Evolutionary conservation across 805 yeast species (phyloP).

Genomic region (Millerago galiae): DNA sequence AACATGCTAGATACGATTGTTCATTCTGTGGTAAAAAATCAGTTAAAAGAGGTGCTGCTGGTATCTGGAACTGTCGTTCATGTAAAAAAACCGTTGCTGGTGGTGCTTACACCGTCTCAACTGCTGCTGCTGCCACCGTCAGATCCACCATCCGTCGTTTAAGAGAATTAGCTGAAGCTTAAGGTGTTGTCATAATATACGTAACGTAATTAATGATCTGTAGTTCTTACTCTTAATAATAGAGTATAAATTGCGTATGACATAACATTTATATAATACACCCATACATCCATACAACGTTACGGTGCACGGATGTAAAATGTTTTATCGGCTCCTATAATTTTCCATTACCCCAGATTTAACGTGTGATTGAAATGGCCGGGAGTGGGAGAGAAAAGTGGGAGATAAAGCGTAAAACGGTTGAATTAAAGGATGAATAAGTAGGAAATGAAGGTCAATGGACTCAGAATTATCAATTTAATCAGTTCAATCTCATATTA

Average conservation of each 20-base stretch:
- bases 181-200: constrained; percentile 28
- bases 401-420: too few relatives aligned
- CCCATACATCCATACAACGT: too few relatives aligned
- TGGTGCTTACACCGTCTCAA: constrained; percentile 99
- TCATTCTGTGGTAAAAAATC: constrained; percentile 99
- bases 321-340: not conserved
- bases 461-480: too few relatives aligned
- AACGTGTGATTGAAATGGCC: not conserved
- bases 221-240: too few relatives aligned
- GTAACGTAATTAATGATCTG: too few relatives aligned
- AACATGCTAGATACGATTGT: constrained; percentile 98
- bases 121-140: constrained; percentile 99
- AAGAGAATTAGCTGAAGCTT: constrained; percentile 99
- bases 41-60: constrained; percentile 95
- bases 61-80: constrained; percentile 97
- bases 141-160: constrained; percentile 99
- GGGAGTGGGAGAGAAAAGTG: too few relatives aligned
- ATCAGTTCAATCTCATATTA: too few relatives aligned
- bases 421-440: too few relatives aligned
- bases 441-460: too few relatives aligned
- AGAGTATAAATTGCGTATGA: too few relatives aligned
- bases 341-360: constrained; percentile 14
- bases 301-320: too few relatives aligned
- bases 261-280: too few relatives aligned
- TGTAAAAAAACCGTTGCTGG: constrained; percentile 98